Evolutionary conservation across 176 grass and related monocot species (phyloP), one percentile per base, ranked within the genome.

Genomic region (Musa acuminata): DNA sequence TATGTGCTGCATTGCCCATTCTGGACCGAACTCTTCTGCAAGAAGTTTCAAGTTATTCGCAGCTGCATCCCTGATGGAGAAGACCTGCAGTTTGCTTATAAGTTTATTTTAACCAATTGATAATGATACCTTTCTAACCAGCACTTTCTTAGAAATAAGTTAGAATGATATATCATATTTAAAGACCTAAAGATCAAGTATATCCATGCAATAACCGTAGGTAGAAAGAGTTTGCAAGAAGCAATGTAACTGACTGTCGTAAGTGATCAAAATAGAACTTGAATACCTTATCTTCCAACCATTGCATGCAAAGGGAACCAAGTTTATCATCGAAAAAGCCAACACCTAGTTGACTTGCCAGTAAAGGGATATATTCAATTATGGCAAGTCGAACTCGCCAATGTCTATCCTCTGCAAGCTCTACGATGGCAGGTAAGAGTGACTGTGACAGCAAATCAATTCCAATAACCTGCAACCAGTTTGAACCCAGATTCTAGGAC

Each of bases 1-100:
- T 80, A 98, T 98, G 79, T 98, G 88, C 70, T 98, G 88, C 90
- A 98, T 93, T n/a, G 90, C 86, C 95, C 90, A 98, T 19, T 98
- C 95, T 74, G 95, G 90, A 49, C 95, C 86, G 49, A 93, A 98
- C 63, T 89, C 95, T 87, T 98, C 95, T 27, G 95, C 90, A 13
- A 98, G 77, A 8, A 90, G 90, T 78, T 98, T 98, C 53, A 98
- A 87, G 71, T 98, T 98, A 76, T 91, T 93, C 16, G 88, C 90
- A 2, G 90, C 95, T 82, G 95, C 90, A 84, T 99, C 90, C 85
- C 95, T 87, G 75, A 99, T 99, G 0, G 95, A 93, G 82, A 89
- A 99, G 52, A 99, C 95, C 90, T 99, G 73, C 1, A 73, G 59
- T 64, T 72, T 85, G 75, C 53, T 35, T 43, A 67, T 13, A 3